phyloP scores from a whole-genome alignment of 768 basidiomycete species.

The Rhodotorula taiwanensis region DNA sequence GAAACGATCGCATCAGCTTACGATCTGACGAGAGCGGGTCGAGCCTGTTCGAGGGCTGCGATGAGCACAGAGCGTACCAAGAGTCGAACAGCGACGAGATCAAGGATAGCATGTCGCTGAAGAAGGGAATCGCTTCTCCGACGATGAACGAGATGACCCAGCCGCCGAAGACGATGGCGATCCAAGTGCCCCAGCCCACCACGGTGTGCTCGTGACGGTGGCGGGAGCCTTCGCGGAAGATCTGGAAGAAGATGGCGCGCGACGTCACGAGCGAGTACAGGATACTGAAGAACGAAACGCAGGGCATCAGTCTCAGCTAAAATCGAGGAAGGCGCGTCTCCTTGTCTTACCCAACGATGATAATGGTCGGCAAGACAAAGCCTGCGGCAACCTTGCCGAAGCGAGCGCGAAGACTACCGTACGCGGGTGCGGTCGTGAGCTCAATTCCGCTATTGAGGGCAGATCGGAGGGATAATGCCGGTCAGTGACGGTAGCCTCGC shows the following conservation, averaged over 20 bases:
- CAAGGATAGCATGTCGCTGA: conserved; percentile 22
- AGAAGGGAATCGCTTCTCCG: conserved; percentile 38
- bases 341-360: conserved; percentile 28
- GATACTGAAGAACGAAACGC: conserved; percentile 10
- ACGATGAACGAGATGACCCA: conserved; percentile 37
- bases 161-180: conserved; percentile 31
- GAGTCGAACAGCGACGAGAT: conserved; percentile 35
- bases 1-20: not conserved
- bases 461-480: too few species aligned
- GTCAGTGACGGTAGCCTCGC: too few species aligned
- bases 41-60: too few species aligned
- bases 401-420: conserved; percentile 19
- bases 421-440: conserved; percentile 28
- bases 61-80: not conserved
- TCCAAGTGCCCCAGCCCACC: conserved; percentile 38
- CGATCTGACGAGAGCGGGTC: not conserved
- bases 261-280: conserved; percentile 39
- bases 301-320: not conserved
- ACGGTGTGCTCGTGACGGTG: conserved; percentile 37
- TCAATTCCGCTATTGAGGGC: conserved; percentile 28
- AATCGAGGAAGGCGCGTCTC: not conserved
- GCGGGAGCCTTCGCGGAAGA: conserved; percentile 35
- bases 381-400: conserved; percentile 37
- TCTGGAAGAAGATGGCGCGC: conserved; percentile 40
- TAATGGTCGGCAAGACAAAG: conserved; percentile 37